These are phyloP conservation scores for Gelatoporia subvermispora DNA, from an alignment of 768 basidiomycete genomes.

Conservation along the genomic window DNA sequence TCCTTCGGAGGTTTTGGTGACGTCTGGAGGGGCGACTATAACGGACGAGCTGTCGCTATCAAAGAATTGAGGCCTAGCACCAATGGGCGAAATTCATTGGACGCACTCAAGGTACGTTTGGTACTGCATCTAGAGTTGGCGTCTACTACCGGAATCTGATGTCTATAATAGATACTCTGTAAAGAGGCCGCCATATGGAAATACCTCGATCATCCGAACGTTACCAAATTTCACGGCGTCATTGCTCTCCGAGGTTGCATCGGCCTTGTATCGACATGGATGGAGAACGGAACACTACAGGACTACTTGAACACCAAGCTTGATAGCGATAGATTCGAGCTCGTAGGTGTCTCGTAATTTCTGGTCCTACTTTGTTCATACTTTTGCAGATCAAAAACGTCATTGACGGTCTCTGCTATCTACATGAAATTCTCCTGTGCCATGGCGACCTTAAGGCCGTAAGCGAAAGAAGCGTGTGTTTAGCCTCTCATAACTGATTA, in stretches of 20 bases:
- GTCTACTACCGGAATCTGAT: too few species aligned
- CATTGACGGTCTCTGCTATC: slow-evolving; percentile 14
- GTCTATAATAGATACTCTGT: slow-evolving; percentile 1
- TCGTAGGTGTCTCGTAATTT: too few species aligned
- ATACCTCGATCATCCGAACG: slow-evolving; percentile 9
- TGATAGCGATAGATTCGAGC: slow-evolving; percentile 1
- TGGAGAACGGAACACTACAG: slow-evolving; percentile 7
- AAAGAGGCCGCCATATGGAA: slow-evolving; percentile 15
- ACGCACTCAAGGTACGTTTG: too few species aligned
- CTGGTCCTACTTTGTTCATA: background rate
- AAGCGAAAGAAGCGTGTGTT: too few species aligned
- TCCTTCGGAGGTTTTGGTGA: slow-evolving; percentile 12
- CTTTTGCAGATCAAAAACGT: slow-evolving; percentile 15
- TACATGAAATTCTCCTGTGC: slow-evolving; percentile 16
- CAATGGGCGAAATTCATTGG: too few species aligned
- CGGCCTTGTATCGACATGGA: slow-evolving; percentile 12
- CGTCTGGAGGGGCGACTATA: slow-evolving; percentile 5
- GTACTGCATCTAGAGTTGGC: background rate
- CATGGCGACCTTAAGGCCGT: slow-evolving; percentile 22
- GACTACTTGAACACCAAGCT: slow-evolving; percentile 8
- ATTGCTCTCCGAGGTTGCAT: slow-evolving; percentile 1
- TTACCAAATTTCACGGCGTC: slow-evolving; percentile 11
- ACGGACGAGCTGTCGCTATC: background rate
- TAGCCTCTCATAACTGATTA: too few species aligned
- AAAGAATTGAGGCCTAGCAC: too few species aligned